phyloP scores from a whole-genome alignment of 2,329 filamentous ascomycete species.

The Aspergillus sojae region DNA sequence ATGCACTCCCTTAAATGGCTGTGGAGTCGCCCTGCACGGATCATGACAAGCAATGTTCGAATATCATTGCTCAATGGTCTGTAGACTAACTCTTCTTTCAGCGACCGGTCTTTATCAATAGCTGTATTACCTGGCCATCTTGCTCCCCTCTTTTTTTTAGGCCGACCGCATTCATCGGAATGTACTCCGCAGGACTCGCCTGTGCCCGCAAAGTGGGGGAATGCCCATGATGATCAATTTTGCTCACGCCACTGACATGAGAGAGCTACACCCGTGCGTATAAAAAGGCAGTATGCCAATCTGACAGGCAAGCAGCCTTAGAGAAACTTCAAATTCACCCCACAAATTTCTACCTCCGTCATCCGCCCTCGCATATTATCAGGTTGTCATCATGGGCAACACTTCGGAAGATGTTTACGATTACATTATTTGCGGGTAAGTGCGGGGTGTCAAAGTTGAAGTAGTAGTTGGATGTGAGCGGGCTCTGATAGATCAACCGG shows the following conservation, averaged over 20 bases:
- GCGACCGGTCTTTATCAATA: neutral
- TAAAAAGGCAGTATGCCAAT: neutral
- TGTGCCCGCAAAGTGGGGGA: neutral
- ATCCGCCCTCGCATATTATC: neutral
- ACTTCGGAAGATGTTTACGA: slow-evolving; percentile 22
- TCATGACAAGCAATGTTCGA: neutral
- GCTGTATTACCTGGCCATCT: neutral
- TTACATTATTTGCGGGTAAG: slow-evolving; percentile 37
- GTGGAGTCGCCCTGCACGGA: neutral
- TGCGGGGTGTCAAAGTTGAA: neutral
- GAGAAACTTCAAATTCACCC: neutral
- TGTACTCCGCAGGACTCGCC: neutral
- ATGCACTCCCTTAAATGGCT: neutral
- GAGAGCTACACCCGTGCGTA: neutral
- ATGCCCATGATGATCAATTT: neutral
- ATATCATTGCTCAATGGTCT: neutral
- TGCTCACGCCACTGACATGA: neutral
- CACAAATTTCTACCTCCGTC: too few relatives aligned
- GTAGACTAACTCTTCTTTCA: neutral
- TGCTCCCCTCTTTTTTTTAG: neutral
- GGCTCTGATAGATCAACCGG: neutral
- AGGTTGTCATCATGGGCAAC: neutral
- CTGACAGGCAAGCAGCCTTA: neutral
- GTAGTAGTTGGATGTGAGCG: neutral
- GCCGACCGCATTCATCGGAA: neutral